phyloP scores from a whole-genome alignment of 1,284 basidiomycete genomes.

The Sanghuangporus weigelae region DNA sequence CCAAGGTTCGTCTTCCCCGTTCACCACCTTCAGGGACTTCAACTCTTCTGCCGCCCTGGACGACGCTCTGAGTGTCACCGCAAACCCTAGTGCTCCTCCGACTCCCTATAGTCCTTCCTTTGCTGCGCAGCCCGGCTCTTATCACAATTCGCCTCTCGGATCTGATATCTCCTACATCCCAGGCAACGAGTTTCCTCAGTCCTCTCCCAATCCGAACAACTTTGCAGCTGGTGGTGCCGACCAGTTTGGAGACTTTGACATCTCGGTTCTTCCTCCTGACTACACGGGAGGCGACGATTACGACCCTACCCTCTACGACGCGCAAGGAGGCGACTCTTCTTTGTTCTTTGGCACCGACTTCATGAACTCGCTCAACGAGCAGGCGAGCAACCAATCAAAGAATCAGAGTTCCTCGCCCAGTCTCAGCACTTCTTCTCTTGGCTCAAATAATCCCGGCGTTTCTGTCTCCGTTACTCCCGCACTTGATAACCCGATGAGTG shows the following conservation, averaged over 20 bases:
- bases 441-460: conserved; percentile 27
- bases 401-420: conserved; percentile 14
- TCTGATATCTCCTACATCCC: conserved; percentile 13
- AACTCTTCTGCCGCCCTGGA: conserved; percentile 11
- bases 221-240: conserved; percentile 51
- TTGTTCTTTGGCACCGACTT: conserved; percentile 56
- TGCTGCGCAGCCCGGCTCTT: conserved; percentile 14
- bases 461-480: conserved; percentile 37
- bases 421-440: conserved; percentile 16
- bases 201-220: not conserved
- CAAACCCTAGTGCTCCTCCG: conserved; percentile 10
- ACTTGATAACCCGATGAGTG: conserved; percentile 27
- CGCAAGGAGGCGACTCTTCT: conserved; percentile 39
- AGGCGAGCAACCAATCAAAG: not conserved
- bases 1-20: conserved; percentile 10
- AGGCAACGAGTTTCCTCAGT: conserved; percentile 15
- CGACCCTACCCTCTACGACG: conserved; percentile 65
- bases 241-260: conserved; percentile 56
- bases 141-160: conserved; percentile 14
- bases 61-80: not conserved
- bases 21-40: conserved; percentile 15
- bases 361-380: conserved; percentile 32
- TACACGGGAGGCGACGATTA: conserved; percentile 45
- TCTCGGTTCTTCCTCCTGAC: conserved; percentile 28
- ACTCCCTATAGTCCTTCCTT: conserved; percentile 16